Evolutionary conservation across 129 eudicot species (phyloP), one percentile per base, ranked within the genome.

Genomic region (Flaveria trinervia): DNA sequence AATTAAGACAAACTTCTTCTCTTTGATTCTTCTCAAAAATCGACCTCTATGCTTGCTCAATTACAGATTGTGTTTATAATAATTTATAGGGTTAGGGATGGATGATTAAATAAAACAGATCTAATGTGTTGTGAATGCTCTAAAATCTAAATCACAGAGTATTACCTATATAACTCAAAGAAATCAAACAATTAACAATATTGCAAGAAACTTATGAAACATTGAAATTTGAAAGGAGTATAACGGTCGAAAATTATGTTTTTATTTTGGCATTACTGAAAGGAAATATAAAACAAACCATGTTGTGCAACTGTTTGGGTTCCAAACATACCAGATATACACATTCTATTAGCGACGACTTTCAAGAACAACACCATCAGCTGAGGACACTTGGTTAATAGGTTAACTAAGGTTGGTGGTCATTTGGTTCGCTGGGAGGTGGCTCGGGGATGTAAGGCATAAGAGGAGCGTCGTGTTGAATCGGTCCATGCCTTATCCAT

Each of bases 401-500:
- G 13, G 9, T 20, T 30, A 17, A 44, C 57, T 70, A 82, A 30
- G 84, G 87, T 3, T 70, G 82, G 9, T 70, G 80, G 16, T 18
- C 23, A 12, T 50, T 51, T 22, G 86, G 86, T 65, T 61, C 68
- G 15, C 89, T 84, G 59, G 94, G 87, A 3, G 91, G 83, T 52
- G 88, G 88, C 68, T 65, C 85, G n/a, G 97, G 97, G 69, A 91
- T 87, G 65, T 81, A 85, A 30, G 97, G 97, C 79, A 83, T 71
- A 52, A 88, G 87, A 51, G 97, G 97, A 81, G 84, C 81, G 22
- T 89, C 94, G 59, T 91, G 97, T 77, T 84, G 86, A 68, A 91
- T 78, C 15, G 97, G 97, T 54, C 92, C 95, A 49, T 86, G 90
- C 73, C 76, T 79, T 67, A 92, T 59, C 14, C 88, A 79, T 22